Evolutionary conservation across 78 protist species (phyloP), one percentile per base, ranked within the genome.

Genomic region (Emiliania huxleyi): DNA sequence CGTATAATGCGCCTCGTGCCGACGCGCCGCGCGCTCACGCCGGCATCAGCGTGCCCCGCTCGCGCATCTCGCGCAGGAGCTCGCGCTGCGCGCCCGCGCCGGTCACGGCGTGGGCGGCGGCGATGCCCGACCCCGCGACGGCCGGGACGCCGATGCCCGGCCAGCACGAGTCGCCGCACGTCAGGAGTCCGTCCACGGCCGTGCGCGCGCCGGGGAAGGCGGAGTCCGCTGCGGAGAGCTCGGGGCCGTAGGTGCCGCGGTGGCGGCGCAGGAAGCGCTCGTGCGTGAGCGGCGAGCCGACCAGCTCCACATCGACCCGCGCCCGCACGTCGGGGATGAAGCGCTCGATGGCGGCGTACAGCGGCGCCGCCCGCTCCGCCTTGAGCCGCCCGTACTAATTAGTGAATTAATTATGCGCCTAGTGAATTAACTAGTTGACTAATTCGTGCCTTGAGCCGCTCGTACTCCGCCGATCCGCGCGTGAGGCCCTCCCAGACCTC

Each of bases 91-190:
- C 29, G 35, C 15, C 81, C 33, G 35, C 73, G 0, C 19, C 25
- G 33, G 48, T 85, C 25, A 90, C 12, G 23, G 71, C 48, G 42
- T 90, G 42, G 11, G 92, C 92, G 0, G 85, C 92, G 21, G 92
- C 77, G 3, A 91, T 43, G 55, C 93, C 93, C 1, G 93, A 91
- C 26, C 87, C 87, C 49, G 87, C 87, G 49, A 79, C 92, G 11
- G 93, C 93, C 15, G 93, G 93, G 29, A 91, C 90, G 2, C 93
- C 93, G 45, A 91, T 91, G 35, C 93, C 93, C 29, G 93, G 93
- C 29, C 37, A 91, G 44, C 29, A 12, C 33, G 44, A 25, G 90
- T 91, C 93, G 42, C 93, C 93, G 89, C 93, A 91, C 52, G n/a
- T 37, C 38, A 75, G 90, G 29, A 91, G 77, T 0, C 89, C 89